Conservation (phyloP, 75 land plant species). For the Chamaecyparis obtusa region DNA sequence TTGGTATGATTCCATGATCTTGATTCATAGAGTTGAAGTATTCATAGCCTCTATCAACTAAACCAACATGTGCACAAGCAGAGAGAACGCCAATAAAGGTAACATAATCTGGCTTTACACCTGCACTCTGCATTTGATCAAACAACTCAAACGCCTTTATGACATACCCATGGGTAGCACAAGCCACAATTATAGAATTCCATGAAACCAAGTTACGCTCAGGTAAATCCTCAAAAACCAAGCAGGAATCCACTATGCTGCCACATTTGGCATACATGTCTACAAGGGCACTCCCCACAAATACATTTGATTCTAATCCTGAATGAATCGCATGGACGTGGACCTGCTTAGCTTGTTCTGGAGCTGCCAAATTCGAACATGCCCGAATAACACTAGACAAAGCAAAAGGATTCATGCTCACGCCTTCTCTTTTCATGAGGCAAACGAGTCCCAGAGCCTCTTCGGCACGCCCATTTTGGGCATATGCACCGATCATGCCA, state of each 20-base stretch:
- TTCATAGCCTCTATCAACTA: not conserved
- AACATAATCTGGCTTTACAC: conserved; percentile 20
- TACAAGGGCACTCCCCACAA: conserved; percentile 7
- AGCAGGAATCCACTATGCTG: conserved; percentile 3
- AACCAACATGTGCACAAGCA: conserved; percentile 7
- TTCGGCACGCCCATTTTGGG: conserved; percentile 11
- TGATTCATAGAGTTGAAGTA: conserved; percentile 15
- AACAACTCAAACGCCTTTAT: conserved; percentile 19
- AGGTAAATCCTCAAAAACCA: conserved; percentile 18
- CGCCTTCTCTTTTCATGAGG: conserved; percentile 20
- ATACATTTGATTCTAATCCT: conserved; percentile 3
- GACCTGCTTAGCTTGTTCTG: not conserved
- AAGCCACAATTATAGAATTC: conserved; percentile 23
- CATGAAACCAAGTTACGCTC: conserved; percentile 25
- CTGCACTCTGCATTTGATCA: conserved; percentile 20
- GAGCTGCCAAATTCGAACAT: not conserved
- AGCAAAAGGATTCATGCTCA: conserved; percentile 5
- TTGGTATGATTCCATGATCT: conserved; percentile 12
- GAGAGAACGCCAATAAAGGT: conserved; percentile 16
- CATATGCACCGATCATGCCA: conserved; percentile 19
- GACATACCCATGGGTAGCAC: conserved; percentile 20
- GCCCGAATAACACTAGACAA: conserved; percentile 23
- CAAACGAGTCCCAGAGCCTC: conserved; percentile 13
- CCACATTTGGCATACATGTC: conserved; percentile 13
- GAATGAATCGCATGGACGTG: not conserved